phyloP scores from a whole-genome alignment of 2,329 filamentous ascomycete species.

The Paecilomyces dactylethromorphus region DNA sequence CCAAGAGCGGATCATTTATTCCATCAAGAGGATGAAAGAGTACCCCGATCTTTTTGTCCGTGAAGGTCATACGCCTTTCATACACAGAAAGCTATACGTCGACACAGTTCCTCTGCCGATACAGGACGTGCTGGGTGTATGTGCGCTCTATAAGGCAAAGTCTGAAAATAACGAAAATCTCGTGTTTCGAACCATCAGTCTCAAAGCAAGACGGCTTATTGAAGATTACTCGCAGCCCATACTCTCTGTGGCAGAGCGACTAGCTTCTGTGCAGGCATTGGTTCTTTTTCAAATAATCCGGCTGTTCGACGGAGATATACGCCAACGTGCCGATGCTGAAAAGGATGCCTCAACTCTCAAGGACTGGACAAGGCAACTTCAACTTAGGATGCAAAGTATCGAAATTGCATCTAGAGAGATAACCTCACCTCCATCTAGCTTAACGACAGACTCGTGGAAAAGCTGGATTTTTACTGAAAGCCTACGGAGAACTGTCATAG shows the following conservation, averaged over 20 bases:
- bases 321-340: conserved; percentile 35
- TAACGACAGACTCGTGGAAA: conserved; percentile 3
- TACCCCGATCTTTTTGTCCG: not conserved
- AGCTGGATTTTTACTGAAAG: conserved; percentile 7
- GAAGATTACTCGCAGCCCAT: not conserved
- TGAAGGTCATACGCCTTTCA: not conserved
- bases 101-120: not conserved
- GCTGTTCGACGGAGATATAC: conserved; percentile 45
- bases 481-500: conserved; percentile 6
- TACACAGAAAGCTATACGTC: not conserved
- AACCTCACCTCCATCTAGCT: not conserved
- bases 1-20: conserved; percentile 3
- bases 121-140: conserved; percentile 1
- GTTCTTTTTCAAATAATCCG: conserved; percentile 42
- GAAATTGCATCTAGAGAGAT: not conserved
- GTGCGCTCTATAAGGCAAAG: conserved; percentile 1
- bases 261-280: conserved; percentile 41
- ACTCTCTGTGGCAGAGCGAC: conserved; percentile 12
- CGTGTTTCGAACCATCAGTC: not conserved
- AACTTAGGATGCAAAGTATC: not conserved
- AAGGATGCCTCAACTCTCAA: conserved; percentile 12
- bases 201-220: not conserved
- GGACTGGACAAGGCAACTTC: conserved; percentile 1
- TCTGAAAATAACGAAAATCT: conserved; percentile 1
- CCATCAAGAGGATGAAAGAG: conserved; percentile 2